Evolutionary conservation across 2,329 filamentous ascomycete species (phyloP).

Genomic region (Verticillium nubilum): DNA sequence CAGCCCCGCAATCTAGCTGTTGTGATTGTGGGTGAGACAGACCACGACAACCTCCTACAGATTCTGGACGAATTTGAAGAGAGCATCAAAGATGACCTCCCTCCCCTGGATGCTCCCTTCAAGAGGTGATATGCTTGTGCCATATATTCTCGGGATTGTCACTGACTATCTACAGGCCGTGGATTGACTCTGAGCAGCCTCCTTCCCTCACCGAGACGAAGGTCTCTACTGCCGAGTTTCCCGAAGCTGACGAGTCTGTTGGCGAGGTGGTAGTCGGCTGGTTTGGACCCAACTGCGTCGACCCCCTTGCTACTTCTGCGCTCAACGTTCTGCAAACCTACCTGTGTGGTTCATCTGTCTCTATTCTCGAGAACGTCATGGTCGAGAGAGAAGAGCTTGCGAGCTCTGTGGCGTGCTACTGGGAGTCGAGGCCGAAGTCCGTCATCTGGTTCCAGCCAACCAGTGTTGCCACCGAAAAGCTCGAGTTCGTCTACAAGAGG

Average conservation of each 20-base stretch:
- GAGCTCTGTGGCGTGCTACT: constrained; percentile 75
- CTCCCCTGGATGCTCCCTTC: constrained; percentile 69
- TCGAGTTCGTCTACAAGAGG: constrained; percentile 77
- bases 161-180: constrained; percentile 50
- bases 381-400: constrained; percentile 92
- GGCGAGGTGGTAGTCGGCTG: constrained; percentile 85
- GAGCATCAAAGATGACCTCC: constrained; percentile 77
- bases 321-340: constrained; percentile 79
- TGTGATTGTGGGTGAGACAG: constrained; percentile 85
- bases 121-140: constrained; percentile 42
- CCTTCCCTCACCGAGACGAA: constrained; percentile 66
- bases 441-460: constrained; percentile 83
- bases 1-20: constrained; percentile 93
- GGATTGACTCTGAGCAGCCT: constrained; percentile 81
- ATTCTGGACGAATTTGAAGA: constrained; percentile 87
- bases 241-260: constrained; percentile 91
- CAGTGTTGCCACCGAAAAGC: constrained; percentile 80
- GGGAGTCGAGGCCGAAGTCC: constrained; percentile 73
- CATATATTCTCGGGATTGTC: not conserved
- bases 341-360: constrained; percentile 87
- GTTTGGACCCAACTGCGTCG: constrained; percentile 76
- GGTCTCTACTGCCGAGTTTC: constrained; percentile 80
- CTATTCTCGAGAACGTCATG: constrained; percentile 82
- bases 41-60: constrained; percentile 72
- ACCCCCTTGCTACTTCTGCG: constrained; percentile 63